phyloP scores from a whole-genome alignment of 805 yeast genomes.

The Candida nemodendra region DNA sequence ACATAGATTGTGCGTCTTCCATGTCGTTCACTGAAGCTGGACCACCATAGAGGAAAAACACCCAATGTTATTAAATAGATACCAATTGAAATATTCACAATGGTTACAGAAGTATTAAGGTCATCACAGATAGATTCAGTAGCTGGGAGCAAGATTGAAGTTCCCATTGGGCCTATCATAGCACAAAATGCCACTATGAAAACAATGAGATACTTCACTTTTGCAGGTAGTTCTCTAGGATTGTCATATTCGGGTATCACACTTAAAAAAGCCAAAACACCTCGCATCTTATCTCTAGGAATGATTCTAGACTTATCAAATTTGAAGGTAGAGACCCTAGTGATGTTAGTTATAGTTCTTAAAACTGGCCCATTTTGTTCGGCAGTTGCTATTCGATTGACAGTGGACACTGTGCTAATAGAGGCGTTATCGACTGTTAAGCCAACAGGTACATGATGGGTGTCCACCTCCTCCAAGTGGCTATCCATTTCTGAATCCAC shows the following conservation, averaged over 20 bases:
- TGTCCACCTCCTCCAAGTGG: too few relatives aligned
- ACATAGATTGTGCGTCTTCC: constrained; percentile 78
- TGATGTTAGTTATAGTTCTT: constrained; percentile 5
- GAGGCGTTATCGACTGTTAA: constrained; percentile 1
- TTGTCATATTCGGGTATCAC: constrained; percentile 71
- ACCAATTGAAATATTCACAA: constrained; percentile 79
- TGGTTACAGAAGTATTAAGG: constrained; percentile 53
- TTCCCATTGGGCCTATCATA: constrained; percentile 85
- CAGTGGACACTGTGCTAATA: not conserved
- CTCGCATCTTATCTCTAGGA: constrained; percentile 50
- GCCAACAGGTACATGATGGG: too few relatives aligned
- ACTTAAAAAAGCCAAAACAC: constrained; percentile 50
- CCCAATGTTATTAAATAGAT: constrained; percentile 73
- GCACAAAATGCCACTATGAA: constrained; percentile 71
- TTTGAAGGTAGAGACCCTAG: constrained; percentile 20
- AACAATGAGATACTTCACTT: constrained; percentile 53
- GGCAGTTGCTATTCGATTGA: not conserved
- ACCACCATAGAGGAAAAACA: constrained; percentile 87
- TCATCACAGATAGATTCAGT: constrained; percentile 55
- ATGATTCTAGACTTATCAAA: constrained; percentile 31
- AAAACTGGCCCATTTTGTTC: too few relatives aligned
- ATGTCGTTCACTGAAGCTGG: constrained; percentile 67
- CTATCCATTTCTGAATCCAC: too few relatives aligned
- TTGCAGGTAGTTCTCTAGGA: constrained; percentile 59
- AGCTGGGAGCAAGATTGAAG: constrained; percentile 80